These are phyloP conservation scores for Aspergillus kassunensis DNA, from an alignment of 495 filamentous ascomycete species.

Conservation along the genomic window DNA sequence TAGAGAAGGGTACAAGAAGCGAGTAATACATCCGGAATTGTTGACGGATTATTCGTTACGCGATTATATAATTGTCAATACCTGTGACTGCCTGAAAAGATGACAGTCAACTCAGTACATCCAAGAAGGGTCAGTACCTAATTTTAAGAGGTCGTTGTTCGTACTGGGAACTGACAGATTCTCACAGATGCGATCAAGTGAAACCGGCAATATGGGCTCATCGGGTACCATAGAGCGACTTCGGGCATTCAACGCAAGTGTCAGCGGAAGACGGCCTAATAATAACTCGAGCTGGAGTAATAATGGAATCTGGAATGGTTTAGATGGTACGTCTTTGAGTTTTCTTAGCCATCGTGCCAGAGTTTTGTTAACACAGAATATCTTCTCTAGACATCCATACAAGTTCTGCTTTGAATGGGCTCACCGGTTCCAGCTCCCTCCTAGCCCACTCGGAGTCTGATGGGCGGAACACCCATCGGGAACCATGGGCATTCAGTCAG, in stretches of 20 bases:
- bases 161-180: background rate
- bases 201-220: constrained; percentile 36
- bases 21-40: background rate
- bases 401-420: constrained; percentile 40
- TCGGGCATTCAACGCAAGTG: constrained; percentile 32
- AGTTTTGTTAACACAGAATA: background rate
- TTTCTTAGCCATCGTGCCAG: background rate
- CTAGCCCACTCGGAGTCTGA: constrained; percentile 63
- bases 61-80: constrained; percentile 29
- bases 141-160: background rate
- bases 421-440: constrained; percentile 63
- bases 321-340: constrained; percentile 33
- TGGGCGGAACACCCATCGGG: constrained; percentile 44
- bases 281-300: constrained; percentile 49
- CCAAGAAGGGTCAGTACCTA: constrained; percentile 38
- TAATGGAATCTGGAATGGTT: constrained; percentile 57
- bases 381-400: constrained; percentile 23
- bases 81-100: constrained; percentile 17
- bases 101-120: constrained; percentile 42
- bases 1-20: background rate
- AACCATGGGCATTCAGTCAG: constrained; percentile 51
- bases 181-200: constrained; percentile 35
- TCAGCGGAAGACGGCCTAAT: constrained; percentile 45
- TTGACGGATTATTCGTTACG: constrained; percentile 1
- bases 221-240: constrained; percentile 40